Evolutionary conservation across 106 monocot genomes (phyloP).

Genomic region (Ottelia alismoides): DNA sequence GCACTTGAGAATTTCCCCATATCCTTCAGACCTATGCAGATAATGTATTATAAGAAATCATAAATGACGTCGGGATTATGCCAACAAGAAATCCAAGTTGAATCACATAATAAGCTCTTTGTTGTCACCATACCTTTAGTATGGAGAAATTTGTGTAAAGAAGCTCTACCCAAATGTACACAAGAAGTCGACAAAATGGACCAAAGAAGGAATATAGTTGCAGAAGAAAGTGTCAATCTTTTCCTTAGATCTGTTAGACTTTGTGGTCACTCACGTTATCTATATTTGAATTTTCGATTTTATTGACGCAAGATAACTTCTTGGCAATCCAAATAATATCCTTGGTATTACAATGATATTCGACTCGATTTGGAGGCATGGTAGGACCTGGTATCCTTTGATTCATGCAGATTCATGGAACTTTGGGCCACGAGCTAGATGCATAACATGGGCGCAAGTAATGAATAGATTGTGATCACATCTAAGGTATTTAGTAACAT

Average conservation of each 20-base stretch:
- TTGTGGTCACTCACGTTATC: constrained; percentile 83
- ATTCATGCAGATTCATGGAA: constrained; percentile 92
- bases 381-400: constrained; percentile 77
- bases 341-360: constrained; percentile 52
- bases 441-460: too few species aligned
- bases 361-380: constrained; percentile 74
- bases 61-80: constrained; percentile 29
- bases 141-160: constrained; percentile 72
- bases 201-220: constrained; percentile 37
- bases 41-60: constrained; percentile 49
- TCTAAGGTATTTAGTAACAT: too few species aligned
- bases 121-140: constrained; percentile 86
- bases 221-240: constrained; percentile 50
- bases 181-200: constrained; percentile 63
- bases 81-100: constrained; percentile 48
- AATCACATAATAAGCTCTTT: constrained; percentile 53
- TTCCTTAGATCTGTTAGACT: constrained; percentile 71
- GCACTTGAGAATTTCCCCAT: too few species aligned
- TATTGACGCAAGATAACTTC: constrained; percentile 57
- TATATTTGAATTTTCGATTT: constrained; percentile 91
- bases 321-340: constrained; percentile 69
- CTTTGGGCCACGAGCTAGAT: constrained; percentile 95
- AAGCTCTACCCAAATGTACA: constrained; percentile 53
- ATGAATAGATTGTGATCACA: too few species aligned
- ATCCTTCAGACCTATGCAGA: constrained; percentile 70